Base-by-base conservation (phyloP, 2,329 filamentous ascomycete species). In the Calonectria montana region DNA sequence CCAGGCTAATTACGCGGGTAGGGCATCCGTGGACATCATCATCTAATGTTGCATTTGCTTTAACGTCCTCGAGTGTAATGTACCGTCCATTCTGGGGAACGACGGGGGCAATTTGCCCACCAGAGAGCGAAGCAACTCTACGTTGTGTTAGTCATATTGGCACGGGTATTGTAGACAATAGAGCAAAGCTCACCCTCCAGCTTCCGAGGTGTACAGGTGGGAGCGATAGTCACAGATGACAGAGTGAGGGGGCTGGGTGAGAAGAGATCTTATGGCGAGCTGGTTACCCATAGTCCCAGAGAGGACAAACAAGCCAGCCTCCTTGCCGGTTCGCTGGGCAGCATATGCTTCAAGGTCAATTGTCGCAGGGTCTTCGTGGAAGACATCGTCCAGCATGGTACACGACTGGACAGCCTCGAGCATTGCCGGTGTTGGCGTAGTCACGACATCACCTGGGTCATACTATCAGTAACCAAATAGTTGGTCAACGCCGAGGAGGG, bases 251-350 rank as follows among this genome's bases (percentile, higher is more conserved):
- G 96, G 95, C 72, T 94, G 93, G 1, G 87, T 89, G 16, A 98
- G 88, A 71, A 97, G 93, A 1, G 94, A 89, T 45, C 96, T 91
- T 48, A 98, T 88, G 0, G 93, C 92, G 21, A 98, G 87, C 82
- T 98, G 95, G 84, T 98, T 98, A 47, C 95, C 95, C 95, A 98
- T 98, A 5, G 96, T 98, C 4, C 96, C 96, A 0, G 94, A 97
- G 71, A 97, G 88, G 67, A 98, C 94, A 66, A 98, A 92, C 5
- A 98, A 87, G 0, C 90, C 93, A 9, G 91, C 91, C 78, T 95
- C 92, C 77, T 97, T 95, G 76, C 91, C 91, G 1, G 94, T 90
- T 4, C 97, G 88, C 37, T 88, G 81, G 21, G 95, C 94, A 53
- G 97, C 88, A 81, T 94, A 92, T 55, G 88, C 84, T 82, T 98